Evolutionary conservation across 2,329 filamentous ascomycete genomes (phyloP).

Genomic region (Xylariaceae sp.): DNA sequence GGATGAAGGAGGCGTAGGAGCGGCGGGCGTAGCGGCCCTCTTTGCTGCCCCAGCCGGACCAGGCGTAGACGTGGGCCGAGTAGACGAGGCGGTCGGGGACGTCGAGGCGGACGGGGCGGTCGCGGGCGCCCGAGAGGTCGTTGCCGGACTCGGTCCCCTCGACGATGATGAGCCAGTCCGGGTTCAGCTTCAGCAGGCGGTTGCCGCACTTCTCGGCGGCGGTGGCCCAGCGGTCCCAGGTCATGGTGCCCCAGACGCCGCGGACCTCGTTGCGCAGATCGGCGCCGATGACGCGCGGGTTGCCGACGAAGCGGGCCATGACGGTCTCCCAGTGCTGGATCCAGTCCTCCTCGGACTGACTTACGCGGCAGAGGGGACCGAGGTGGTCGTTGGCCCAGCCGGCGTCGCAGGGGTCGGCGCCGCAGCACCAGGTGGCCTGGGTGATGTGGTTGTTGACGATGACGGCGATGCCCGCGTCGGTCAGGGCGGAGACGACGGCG

Average conservation of each 20-base stretch:
- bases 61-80: slow-evolving; percentile 64
- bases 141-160: slow-evolving; percentile 66
- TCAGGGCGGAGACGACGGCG: slow-evolving; percentile 55
- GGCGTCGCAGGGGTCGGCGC: slow-evolving; percentile 62
- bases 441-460: slow-evolving; percentile 71
- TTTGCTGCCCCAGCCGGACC: slow-evolving; percentile 64
- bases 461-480: slow-evolving; percentile 58
- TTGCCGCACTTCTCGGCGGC: slow-evolving; percentile 63
- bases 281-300: slow-evolving; percentile 60
- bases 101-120: slow-evolving; percentile 54
- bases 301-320: slow-evolving; percentile 54
- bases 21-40: slow-evolving; percentile 58
- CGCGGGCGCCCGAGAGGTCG: slow-evolving; percentile 53
- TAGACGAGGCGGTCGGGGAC: slow-evolving; percentile 57
- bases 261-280: slow-evolving; percentile 68
- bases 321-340: slow-evolving; percentile 62
- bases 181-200: slow-evolving; percentile 53
- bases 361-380: slow-evolving; percentile 54
- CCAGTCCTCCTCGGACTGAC: slow-evolving; percentile 62
- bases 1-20: slow-evolving; percentile 57
- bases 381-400: slow-evolving; percentile 64
- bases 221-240: slow-evolving; percentile 59
- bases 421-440: slow-evolving; percentile 64
- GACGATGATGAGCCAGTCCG: slow-evolving; percentile 63
- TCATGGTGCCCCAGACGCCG: slow-evolving; percentile 65